Evolutionary conservation across 257 asterid species (phyloP), one percentile per base, ranked within the genome.

Genomic region (Penstemon davidsonii): DNA sequence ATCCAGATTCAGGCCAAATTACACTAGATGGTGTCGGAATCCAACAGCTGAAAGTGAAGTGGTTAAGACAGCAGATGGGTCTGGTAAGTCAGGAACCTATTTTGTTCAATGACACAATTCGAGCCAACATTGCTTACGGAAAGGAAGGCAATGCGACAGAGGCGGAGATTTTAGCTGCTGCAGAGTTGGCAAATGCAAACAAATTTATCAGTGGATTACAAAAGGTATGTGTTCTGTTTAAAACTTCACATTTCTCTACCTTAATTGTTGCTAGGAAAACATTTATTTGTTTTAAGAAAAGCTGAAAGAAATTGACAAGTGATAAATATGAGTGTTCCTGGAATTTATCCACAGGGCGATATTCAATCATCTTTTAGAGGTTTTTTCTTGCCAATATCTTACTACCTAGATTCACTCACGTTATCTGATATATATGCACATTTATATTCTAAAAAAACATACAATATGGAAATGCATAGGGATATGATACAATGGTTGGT

Each of bases 11-110:
- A 2, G 91, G 91, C 7, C 60, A 56, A 10, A 80, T 85, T 64
- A 76, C 76, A 40, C n/a, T 82, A 8, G 91, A 85, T 12, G 83
- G 81, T 1, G 0, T 55, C 0, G 83, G 70, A 4, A 80, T 78
- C 60, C 18, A 40, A 2, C 60, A 73, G 36, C 65, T 85, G 61
- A 80, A 72, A 0, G 37, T 82, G 76, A 79, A 78, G 55, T 85
- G 88, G 88, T 42, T 82, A 37, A 78, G 91, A 64, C 80, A 74
- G 67, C 91, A 82, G 68, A 85, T 82, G 79, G 91, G 91, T 6
- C 45, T 82, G 15, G 91, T 85, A 33, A 85, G 83, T 70, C 88
- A 85, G 46, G 88, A 82, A 68, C 86, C 85, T 0, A 68, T 81
- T 4, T 66, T 85, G 50, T 80, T 82, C 72, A 80, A 82, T 25